Evolutionary conservation across 768 basidiomycete species (phyloP), one percentile per base, ranked within the genome.

Genomic region (Coprinopsis cinerea): DNA sequence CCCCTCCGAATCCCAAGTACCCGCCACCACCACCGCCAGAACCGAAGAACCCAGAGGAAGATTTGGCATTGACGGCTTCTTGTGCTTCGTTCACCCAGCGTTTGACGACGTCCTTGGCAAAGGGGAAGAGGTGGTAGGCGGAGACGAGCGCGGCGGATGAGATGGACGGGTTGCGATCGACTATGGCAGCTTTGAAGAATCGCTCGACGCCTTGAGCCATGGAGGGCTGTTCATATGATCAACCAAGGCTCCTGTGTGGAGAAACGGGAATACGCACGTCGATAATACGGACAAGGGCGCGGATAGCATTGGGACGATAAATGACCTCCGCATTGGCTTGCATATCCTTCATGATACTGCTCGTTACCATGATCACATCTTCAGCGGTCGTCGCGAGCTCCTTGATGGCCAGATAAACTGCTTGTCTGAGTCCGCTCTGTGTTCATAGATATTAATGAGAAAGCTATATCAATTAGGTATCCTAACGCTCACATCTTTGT

Each of bases 291-390:
- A 92, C 93, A 4, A 99, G 75, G 5, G 95, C 94, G 56, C 96
- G 83, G 58, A 98, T 99, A 14, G 96, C 88, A 67, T 99, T 99
- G 26, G 96, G 91, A 48, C 96, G 79, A 68, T 99, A 99, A 53
- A 99, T 92, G 60, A 98, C 95, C 68, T 99, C 96, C 43, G 92
- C 86, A 64, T 96, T 97, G 48, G 94, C 88, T 61, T 99, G 96
- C 92, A 98, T 99, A 63, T 99, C 96, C 74, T 98, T 98, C 94
- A 96, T 96, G 67, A 99, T 97, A 61, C 92, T 96, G 66, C 86
- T 90, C 9, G 96, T 99, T 54, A 97, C 94, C 92, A 99, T 99
- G 59, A 99, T 96, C 24, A 98, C 92, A 74, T 98, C 95, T 67
- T 99, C 93, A 14, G 96, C 92, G n/a, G 88, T 86, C 28, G 81